Percentiles rank a stretch among this genome's conserved stretches.
Conservation (phyloP, 1,284 basidiomycete genomes). For the Trametes pubescens region DNA sequence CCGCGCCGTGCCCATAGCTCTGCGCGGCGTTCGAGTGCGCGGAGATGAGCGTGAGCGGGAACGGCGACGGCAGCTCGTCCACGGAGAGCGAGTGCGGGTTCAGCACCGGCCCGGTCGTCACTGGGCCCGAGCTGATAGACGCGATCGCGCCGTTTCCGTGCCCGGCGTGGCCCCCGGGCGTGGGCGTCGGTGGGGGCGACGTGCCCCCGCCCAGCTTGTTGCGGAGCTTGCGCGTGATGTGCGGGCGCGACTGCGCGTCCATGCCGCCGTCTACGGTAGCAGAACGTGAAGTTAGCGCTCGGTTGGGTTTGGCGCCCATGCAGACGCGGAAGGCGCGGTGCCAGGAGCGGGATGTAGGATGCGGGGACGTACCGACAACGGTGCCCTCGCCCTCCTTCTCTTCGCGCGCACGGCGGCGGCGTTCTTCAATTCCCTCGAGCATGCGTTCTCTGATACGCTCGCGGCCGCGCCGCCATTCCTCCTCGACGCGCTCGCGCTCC, state of each 20-base stretch:
- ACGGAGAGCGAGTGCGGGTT: constrained; percentile 83
- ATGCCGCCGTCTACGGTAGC: constrained; percentile 62
- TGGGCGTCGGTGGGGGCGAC: constrained; percentile 68
- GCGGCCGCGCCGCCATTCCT: constrained; percentile 77
- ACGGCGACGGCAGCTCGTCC: constrained; percentile 83
- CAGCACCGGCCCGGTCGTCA: constrained; percentile 70
- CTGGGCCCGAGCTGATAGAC: constrained; percentile 55
- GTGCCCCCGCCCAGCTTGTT: constrained; percentile 71
- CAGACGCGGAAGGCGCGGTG: constrained; percentile 3
- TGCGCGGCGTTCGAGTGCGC: constrained; percentile 44
- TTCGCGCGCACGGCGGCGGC: constrained; percentile 75
- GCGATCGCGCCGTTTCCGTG: constrained; percentile 44
- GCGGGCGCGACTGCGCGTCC: constrained; percentile 78
- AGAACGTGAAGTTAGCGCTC: neutral
- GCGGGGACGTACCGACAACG: constrained; percentile 57
- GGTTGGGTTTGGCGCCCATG: constrained; percentile 16
- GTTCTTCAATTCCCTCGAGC: constrained; percentile 84
- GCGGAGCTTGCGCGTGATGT: constrained; percentile 80
- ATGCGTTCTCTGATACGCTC: constrained; percentile 76
- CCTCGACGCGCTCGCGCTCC: constrained; percentile 77
- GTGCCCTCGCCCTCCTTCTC: constrained; percentile 84
- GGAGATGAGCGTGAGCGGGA: constrained; percentile 76
- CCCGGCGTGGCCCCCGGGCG: constrained; percentile 45
- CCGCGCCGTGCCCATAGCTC: constrained; percentile 46
- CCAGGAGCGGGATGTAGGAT: neutral